phyloP scores from a whole-genome alignment of 2,329 filamentous ascomycete species.

The Aspergillus brasiliensis region DNA sequence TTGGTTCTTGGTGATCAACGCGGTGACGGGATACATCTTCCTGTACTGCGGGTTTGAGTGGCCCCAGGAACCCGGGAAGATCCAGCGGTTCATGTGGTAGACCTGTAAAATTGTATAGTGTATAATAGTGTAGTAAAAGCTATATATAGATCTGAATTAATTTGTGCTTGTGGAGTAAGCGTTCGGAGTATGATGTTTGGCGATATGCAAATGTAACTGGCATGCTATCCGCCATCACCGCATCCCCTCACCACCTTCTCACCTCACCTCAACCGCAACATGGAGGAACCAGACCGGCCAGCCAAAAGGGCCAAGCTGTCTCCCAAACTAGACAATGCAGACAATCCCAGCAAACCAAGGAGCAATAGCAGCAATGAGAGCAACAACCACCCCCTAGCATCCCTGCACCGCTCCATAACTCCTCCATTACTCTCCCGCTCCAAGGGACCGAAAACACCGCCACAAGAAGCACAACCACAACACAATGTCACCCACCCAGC shows the following conservation, averaged over 20 bases:
- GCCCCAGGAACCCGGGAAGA: constrained; percentile 36
- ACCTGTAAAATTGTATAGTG: background rate
- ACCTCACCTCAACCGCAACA: too few species aligned
- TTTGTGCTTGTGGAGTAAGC: too few species aligned
- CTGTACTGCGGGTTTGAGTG: constrained; percentile 27
- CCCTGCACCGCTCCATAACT: constrained; percentile 35
- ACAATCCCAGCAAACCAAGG: constrained; percentile 15
- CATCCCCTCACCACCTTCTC: background rate
- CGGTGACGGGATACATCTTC: constrained; percentile 32
- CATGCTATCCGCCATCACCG: background rate
- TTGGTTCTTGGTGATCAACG: constrained; percentile 56
- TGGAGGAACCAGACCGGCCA: too few species aligned
- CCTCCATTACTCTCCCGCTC: constrained; percentile 23
- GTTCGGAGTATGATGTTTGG: background rate
- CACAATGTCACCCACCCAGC: background rate
- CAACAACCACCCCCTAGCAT: constrained; percentile 19
- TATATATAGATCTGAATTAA: background rate
- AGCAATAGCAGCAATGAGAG: background rate
- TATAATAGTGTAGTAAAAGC: constrained; percentile 1
- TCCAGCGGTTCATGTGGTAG: constrained; percentile 72
- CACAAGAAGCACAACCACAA: background rate
- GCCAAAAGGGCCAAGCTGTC: too few species aligned
- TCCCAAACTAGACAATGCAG: constrained; percentile 7
- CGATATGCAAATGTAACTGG: background rate
- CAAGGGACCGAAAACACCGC: background rate